Evolutionary conservation across 2,329 filamentous ascomycete genomes (phyloP), one percentile per base, ranked within the genome.

Genomic region (Dothideomycetes sp.): DNA sequence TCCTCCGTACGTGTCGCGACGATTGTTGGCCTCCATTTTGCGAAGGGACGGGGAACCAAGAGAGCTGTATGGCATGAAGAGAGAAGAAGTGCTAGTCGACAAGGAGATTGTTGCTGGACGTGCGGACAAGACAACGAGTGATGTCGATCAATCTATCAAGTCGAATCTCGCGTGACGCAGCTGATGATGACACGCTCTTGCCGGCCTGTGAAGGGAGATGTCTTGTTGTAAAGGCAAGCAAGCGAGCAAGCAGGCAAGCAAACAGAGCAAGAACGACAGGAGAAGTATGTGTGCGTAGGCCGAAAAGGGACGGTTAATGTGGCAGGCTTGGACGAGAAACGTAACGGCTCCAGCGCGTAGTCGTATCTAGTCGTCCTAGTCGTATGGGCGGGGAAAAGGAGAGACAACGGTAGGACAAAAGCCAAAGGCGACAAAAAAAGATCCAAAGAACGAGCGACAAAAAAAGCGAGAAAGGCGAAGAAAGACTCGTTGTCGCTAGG

Each of bases 1-100:
- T 38, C 68, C 67, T 39, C 58, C 57, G 50, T 63, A 60, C 44
- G 40, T 43, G 22, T 45, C 41, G 22, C 41, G 41, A 33, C 51
- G 48, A n/a, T n/a, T n/a, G 33, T 57, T 69, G 60, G 77, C 71
- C 70, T 87, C 82, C 82, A 86, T 86, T 79, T 86, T 87, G 65
- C 69, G 71, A 57, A 86, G 68, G 52, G 83, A 87, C 55, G 82
- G 82, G 56, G 82, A 84, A 28, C 37, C 43, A 59, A 80, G 65
- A 51, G 80, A 83, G 61, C 76, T 78, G 80, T 84, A 84, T 49
- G 74, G 70, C 30, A 33, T 33, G 32, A 41, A 41, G 31, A 34
- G 18, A 5, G 15, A 29, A 29, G 28, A 20, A 15, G 31, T 19
- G 31, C n/a, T n/a, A n/a, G n/a, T n/a, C n/a, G n/a, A n/a, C 7